phyloP scores from a whole-genome alignment of 148 eudicot genomes.

The Bassia scoparia region DNA sequence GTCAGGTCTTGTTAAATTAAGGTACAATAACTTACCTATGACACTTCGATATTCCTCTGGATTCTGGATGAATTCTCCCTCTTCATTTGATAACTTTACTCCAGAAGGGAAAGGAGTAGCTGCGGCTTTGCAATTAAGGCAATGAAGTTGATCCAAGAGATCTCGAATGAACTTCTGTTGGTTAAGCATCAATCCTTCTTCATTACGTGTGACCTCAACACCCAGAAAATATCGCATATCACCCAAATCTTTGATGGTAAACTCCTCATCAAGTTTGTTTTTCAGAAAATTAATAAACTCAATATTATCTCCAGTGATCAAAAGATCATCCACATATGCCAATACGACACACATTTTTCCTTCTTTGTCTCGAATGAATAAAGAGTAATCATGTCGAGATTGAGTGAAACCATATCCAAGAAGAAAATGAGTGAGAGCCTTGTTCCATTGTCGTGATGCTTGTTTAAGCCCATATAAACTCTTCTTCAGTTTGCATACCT shows the following conservation, averaged over 20 bases:
- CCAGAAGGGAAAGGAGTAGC: not conserved
- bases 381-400: constrained; percentile 1
- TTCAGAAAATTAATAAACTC: not conserved
- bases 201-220: not conserved
- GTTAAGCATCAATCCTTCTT: not conserved
- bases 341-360: too few species aligned
- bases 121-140: not conserved
- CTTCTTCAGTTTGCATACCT: not conserved
- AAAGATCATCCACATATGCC: constrained; percentile 11
- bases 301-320: not conserved
- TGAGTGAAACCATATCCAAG: not conserved
- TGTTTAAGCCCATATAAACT: constrained; percentile 3
- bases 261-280: not conserved
- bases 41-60: not conserved
- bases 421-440: not conserved
- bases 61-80: not conserved
- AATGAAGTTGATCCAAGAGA: not conserved
- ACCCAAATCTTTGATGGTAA: not conserved
- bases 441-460: constrained; percentile 9
- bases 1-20: not conserved
- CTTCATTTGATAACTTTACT: not conserved
- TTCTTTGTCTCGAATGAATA: not conserved
- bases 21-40: not conserved
- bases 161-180: not conserved
- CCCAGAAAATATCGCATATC: not conserved